Evolutionary conservation across 305 asterid species (phyloP), one percentile per base, ranked within the genome.

Genomic region (Solanum hybrid): DNA sequence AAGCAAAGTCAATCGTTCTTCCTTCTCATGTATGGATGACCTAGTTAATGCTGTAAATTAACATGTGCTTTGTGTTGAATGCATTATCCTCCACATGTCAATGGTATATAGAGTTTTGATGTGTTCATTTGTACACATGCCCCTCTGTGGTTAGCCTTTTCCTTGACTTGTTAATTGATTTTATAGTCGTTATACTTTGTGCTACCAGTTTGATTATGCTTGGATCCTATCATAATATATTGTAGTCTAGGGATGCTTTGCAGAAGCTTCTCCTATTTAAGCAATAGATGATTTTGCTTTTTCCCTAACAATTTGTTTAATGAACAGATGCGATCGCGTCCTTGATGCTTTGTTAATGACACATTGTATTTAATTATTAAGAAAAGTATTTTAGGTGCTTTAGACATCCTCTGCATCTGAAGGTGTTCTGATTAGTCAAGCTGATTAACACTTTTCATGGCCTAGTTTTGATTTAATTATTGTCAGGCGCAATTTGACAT

Each of bases 1-100:
- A 97, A 97, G 99, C 99, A 26, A 97, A 97, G 95, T 97, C 99
- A 29, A 97, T 97, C 86, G 98, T 96, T 90, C 97, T 97, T 91
- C 99, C 99, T 92, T 97, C 99, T 90, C 99, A 97, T 93, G 99
- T 97, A 96, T 85, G 94, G 90, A 88, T 78, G 76, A 33, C 33
- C 46, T 85, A 57, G 46, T 85, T 85, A 51, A 85, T 85, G 76
- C 76, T 85, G 18, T 85, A 61, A 85, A 11, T 85, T 85, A 31
- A 57, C 88, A 57, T 51, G 22, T 57, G 88, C 46, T 31, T 81
- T 85, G 13, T 57, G 76, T 85, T 85, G 88, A 31, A 51, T 85
- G 76, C 76, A 33, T 85, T 57, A 85, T 57, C 88, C 88, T 57
- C 76, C 88, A 57, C 28, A n/a, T 28, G 87, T 31, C 46, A 85